phyloP scores from a whole-genome alignment of 148 eudicot species.

The Silene conica region DNA sequence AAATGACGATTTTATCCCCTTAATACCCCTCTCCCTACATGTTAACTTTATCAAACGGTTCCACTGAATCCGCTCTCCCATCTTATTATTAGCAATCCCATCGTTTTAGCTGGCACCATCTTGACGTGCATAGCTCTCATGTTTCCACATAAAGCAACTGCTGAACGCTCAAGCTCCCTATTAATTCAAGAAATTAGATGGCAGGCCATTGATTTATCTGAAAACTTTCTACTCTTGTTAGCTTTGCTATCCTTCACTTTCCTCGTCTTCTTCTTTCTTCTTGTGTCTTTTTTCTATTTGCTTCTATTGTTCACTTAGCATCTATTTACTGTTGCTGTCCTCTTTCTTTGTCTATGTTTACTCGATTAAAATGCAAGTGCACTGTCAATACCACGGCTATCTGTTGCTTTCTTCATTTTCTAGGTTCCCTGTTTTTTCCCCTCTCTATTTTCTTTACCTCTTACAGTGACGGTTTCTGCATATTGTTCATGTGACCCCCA shows the following conservation, averaged over 20 bases:
- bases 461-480: no score
- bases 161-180: conserved; percentile 78
- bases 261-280: background rate
- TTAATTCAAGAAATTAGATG: conserved; percentile 80
- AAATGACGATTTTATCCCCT: no score
- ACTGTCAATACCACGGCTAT: background rate
- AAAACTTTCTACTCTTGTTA: conserved; percentile 1
- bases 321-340: background rate
- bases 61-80: no score
- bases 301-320: background rate
- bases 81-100: no score
- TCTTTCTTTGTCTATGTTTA: background rate
- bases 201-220: background rate
- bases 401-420: background rate
- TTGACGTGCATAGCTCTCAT: conserved; percentile 95
- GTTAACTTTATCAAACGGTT: no score
- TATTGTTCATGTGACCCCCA: background rate
- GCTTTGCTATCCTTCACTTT: background rate
- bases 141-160: conserved; percentile 69
- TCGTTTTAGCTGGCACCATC: conserved; percentile 72
- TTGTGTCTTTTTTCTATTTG: no score
- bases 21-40: no score
- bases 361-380: no score
- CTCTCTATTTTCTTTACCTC: no score
- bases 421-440: background rate